These are phyloP conservation scores for Viola pubescens DNA, from an alignment of 441 rosid species.

Conservation along the genomic window DNA sequence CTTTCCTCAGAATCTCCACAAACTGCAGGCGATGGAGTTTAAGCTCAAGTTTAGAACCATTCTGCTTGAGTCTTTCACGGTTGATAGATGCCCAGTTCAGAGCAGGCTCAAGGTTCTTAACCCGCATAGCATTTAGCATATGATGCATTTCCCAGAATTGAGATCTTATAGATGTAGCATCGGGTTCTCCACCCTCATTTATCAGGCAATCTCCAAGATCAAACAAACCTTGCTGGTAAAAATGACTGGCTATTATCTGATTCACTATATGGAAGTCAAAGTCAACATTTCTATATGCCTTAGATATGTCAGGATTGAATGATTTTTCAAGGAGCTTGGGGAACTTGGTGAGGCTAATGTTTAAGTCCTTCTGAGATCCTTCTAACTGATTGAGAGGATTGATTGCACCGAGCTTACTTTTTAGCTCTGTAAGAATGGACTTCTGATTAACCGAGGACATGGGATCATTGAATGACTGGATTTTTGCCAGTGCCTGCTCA, in stretches of 20 bases:
- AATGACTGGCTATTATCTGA: conserved; percentile 50
- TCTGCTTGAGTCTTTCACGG: conserved; percentile 29
- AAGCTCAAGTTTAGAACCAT: conserved; percentile 43
- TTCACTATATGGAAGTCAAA: conserved; percentile 42
- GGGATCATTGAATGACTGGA: conserved; percentile 24
- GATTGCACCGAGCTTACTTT: conserved; percentile 34
- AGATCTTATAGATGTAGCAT: conserved; percentile 28
- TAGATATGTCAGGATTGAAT: conserved; percentile 45
- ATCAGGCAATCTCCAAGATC: conserved; percentile 58
- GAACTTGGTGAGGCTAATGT: conserved; percentile 33
- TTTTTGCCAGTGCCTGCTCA: conserved; percentile 33
- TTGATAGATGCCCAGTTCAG: conserved; percentile 49
- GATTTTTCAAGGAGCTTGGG: conserved; percentile 42
- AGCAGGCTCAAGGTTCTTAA: conserved; percentile 43
- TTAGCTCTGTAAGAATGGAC: conserved; percentile 35
- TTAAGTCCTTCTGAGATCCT: conserved; percentile 44
- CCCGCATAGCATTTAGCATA: conserved; percentile 41
- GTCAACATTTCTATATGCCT: conserved; percentile 47
- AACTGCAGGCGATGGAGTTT: conserved; percentile 41
- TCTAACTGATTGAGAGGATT: conserved; percentile 39
- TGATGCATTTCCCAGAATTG: conserved; percentile 42
- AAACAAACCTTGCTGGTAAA: conserved; percentile 60
- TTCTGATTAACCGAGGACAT: conserved; percentile 22
- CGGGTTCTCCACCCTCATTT: conserved; percentile 47
- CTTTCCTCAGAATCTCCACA: conserved; percentile 46